phyloP scores from a whole-genome alignment of 2,329 filamentous ascomycete genomes.

The Colletotrichum sp. region DNA sequence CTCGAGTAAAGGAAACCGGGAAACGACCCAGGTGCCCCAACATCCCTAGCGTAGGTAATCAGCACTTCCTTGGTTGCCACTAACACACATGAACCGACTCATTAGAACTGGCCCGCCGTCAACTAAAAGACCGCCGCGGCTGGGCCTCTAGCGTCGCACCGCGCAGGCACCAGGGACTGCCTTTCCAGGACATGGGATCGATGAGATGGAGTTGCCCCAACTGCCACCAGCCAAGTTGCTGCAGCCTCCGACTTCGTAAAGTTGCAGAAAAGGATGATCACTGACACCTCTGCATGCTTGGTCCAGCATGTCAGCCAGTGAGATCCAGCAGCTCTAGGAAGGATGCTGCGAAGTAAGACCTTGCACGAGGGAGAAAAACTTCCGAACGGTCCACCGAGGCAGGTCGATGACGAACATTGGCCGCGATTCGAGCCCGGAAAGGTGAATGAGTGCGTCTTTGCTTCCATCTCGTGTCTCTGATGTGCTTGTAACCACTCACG shows the following conservation, averaged over 20 bases:
- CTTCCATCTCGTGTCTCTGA: not conserved
- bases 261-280: not conserved
- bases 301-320: not conserved
- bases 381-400: not conserved
- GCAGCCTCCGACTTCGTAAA: not conserved
- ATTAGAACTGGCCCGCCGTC: not conserved
- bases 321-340: not conserved
- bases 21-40: not conserved
- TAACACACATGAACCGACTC: not conserved
- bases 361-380: not conserved
- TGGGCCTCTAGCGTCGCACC: not conserved
- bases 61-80: not conserved
- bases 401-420: not conserved
- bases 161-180: not conserved
- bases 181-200: conserved; percentile 2
- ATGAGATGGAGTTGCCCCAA: not conserved
- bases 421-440: not conserved
- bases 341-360: not conserved
- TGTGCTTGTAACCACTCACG: not conserved
- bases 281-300: not conserved
- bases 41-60: not conserved
- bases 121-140: not conserved
- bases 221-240: not conserved
- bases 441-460: not conserved
- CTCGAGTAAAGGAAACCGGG: not conserved